Base-by-base conservation (phyloP, 352 stramenopile genomes). In the Pythium sukuiense region DNA sequence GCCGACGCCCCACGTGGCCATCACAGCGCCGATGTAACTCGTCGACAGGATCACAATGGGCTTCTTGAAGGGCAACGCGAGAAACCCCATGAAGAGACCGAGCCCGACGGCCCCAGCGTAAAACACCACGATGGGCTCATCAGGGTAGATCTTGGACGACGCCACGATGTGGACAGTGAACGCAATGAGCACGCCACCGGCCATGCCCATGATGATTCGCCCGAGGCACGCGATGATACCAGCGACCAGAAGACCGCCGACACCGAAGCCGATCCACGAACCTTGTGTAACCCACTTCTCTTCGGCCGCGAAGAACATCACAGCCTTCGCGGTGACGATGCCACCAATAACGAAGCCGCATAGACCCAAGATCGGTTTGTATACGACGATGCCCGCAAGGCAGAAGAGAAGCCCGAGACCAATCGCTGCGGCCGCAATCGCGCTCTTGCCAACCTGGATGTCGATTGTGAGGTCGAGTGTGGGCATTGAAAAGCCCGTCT, bases 11-110 rank as follows among this genome's bases (percentile, higher is more conserved):
- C 79, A 86, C 12, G 85, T 63, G 0, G 74, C 48, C 26, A 85
- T 48, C 12, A 75, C 69, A 0, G 83, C 59, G 6, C 83, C 83
- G 0, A 85, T 69, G 2, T 89, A 63, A n/a, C 76, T 77, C 32
- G 83, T 92, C 30, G 81, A 78, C n/a, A 79, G 41, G 50, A 92
- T 83, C 18, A 92, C 20, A 13, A 50, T n/a, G 18, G 43, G 43
- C 20, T 50, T 50, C 43, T 59, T 13, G 72, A 72, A 1, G 76
- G 73, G 18, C 66, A 65, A 73, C 1, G 81, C 72, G 26, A 91
- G 37, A 4, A 82, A 24, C 5, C 80, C 80, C 29, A 80, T 73
- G 35, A 81, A 45, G 0, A 88, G 50, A 13, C 71, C 75, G 24
- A 90, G 30, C 45, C 80, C 63, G 52, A 87, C 73, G 13, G 68